Conservation (phyloP, 192 early-diverging fungal genomes). For the Coemansia sp. region DNA sequence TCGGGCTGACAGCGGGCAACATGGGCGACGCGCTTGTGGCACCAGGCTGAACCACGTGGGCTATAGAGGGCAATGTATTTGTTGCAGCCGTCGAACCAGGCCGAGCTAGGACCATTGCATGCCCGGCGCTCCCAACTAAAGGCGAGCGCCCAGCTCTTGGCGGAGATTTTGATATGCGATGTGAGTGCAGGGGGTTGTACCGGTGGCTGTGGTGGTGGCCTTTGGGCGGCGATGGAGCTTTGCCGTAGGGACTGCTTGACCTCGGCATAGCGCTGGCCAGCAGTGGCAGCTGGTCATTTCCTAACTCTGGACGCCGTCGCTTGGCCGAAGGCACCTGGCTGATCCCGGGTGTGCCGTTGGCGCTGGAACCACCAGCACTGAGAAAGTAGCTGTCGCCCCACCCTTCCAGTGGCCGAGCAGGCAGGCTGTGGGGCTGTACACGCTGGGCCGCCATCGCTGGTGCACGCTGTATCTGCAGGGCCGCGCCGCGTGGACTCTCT, state of each 20-base stretch:
- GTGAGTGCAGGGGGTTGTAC: not conserved
- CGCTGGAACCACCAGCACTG: not conserved
- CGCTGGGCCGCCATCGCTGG: conserved; percentile 2
- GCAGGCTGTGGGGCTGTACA: conserved; percentile 32
- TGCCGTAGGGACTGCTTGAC: conserved; percentile 3
- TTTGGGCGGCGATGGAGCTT: not conserved
- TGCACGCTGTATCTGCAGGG: not conserved
- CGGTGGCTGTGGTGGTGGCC: not conserved
- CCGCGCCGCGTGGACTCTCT: conserved; percentile 16
- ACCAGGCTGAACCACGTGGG: conserved; percentile 25
- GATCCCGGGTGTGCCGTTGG: not conserved
- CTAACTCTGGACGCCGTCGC: conserved; percentile 14
- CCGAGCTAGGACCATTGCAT: not conserved
- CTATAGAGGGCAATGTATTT: conserved; percentile 15
- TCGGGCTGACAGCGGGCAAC: conserved; percentile 17
- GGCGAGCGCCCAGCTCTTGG: conserved; percentile 26
- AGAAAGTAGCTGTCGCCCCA: conserved; percentile 17
- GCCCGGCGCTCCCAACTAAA: not conserved
- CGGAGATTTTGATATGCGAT: conserved; percentile 24
- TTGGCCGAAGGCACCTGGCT: conserved; percentile 4
- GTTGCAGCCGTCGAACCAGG: not conserved
- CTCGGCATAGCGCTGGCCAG: not conserved
- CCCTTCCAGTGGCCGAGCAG: conserved; percentile 12
- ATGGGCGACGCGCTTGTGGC: conserved; percentile 4
- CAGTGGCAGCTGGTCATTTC: not conserved